Evolutionary conservation across 2,329 filamentous ascomycete species (phyloP), one percentile per base, ranked within the genome.

Genomic region (Stachybotrys chartarum): DNA sequence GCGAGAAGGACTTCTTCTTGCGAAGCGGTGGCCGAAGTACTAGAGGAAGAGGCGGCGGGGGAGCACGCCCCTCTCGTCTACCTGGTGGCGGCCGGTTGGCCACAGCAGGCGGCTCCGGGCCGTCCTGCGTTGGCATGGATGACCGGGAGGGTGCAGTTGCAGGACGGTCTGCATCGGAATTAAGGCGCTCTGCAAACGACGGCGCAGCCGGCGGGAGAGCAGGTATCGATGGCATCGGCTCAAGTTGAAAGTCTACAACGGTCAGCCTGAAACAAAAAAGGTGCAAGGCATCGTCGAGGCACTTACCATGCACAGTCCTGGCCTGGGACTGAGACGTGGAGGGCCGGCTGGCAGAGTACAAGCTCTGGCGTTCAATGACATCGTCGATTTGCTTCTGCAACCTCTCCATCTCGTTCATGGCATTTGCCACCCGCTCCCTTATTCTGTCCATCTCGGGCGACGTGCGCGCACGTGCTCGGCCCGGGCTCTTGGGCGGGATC

Each of bases 1-100:
- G 75, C 10, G 82, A 83, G 64, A 87, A 86, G 0, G 83, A 85
- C 64, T 86, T 86, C 74, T 85, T 86, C 73, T 86, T 86, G 56
- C 83, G 74, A 58, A 86, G 65, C 1, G 81, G 81, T 7, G 82
- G 82, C n/a, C 79, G 78, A 55, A 84, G 73, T 16, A 83, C 77
- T 30, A 85, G 74, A 0, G 82, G 82, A 5, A 84, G 70, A 2
- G 83, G 82, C 1, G 82, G 82, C 3, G 80, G 78, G 1, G 79
- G 73, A 1, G 74, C 70, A 7, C 70, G 66, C 6, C 73, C 70
- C 24, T 74, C 65, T 30, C 59, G 58, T 54, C 52, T 57, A 59
- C 53, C 61, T 59, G 58, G 62, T 52, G 63, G 62, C 31, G 63
- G 64, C 16, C 60, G 56, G 6, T 56, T 61, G 11, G 61, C 65